phyloP scores from a whole-genome alignment of 345 rosid genomes.

The Hevea brasiliensis region DNA sequence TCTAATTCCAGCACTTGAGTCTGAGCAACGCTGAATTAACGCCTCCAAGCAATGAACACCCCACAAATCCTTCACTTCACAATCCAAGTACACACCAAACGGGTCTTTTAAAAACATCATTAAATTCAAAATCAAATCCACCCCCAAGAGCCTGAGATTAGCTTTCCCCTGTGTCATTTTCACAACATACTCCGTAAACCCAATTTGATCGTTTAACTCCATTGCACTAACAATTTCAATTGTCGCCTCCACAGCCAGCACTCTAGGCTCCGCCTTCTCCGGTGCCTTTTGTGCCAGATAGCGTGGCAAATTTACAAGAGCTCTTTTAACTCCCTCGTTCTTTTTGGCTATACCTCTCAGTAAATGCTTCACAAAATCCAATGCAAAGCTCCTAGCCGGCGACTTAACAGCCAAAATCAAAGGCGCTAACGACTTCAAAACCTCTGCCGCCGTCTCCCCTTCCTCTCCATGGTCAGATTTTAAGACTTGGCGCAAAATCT shows the following conservation, averaged over 20 bases:
- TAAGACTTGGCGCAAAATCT: conserved; percentile 49
- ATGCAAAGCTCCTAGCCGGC: conserved; percentile 64
- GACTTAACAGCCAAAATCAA: conserved; percentile 61
- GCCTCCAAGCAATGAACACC: conserved; percentile 61
- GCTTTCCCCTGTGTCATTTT: conserved; percentile 74
- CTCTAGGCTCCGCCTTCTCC: conserved; percentile 87
- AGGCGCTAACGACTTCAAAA: conserved; percentile 62
- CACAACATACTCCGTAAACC: conserved; percentile 52
- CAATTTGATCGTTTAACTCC: conserved; percentile 54
- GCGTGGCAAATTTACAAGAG: conserved; percentile 60
- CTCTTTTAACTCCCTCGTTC: conserved; percentile 49
- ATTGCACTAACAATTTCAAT: conserved; percentile 62
- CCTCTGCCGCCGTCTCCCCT: conserved; percentile 60
- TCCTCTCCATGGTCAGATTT: conserved; percentile 65
- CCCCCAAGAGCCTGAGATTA: conserved; percentile 69
- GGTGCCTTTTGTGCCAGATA: conserved; percentile 76
- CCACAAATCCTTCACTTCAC: conserved; percentile 45
- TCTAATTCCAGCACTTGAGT: conserved; percentile 53
- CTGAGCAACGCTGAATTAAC: conserved; percentile 69
- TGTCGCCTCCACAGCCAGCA: conserved; percentile 74
- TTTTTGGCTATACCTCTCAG: conserved; percentile 39
- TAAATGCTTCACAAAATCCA: conserved; percentile 50
- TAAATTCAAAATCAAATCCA: conserved; percentile 67
- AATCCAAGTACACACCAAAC: conserved; percentile 32
- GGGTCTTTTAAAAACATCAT: conserved; percentile 53